Evolutionary conservation across 345 rosid genomes (phyloP).

Genomic region (Clausena lansium): DNA sequence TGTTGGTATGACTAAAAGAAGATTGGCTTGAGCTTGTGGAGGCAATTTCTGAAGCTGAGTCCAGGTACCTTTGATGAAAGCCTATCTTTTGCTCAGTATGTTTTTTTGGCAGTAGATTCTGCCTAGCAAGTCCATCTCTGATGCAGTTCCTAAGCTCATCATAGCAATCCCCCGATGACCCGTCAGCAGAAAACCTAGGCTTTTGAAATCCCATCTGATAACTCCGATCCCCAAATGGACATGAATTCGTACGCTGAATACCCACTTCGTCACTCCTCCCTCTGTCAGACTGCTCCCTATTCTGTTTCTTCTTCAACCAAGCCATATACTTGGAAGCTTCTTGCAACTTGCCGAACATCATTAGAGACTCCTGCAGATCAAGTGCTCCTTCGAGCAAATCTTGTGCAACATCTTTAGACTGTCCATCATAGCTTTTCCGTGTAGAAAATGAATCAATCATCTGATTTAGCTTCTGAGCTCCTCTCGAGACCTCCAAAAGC

Average conservation of each 20-base stretch:
- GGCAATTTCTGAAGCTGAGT: constrained; percentile 49
- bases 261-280: constrained; percentile 32
- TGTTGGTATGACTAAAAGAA: constrained; percentile 29
- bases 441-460: constrained; percentile 66
- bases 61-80: constrained; percentile 30
- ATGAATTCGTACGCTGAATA: constrained; percentile 35
- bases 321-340: constrained; percentile 55
- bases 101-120: constrained; percentile 44
- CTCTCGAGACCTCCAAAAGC: constrained; percentile 72
- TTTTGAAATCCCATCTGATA: constrained; percentile 21
- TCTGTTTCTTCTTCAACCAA: constrained; percentile 47
- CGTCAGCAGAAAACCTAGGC: constrained; percentile 41
- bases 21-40: constrained; percentile 70
- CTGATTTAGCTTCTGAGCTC: constrained; percentile 75
- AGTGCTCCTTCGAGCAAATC: constrained; percentile 81
- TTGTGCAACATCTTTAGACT: constrained; percentile 59
- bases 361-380: constrained; percentile 81
- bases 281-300: constrained; percentile 23
- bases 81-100: constrained; percentile 21
- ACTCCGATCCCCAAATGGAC: constrained; percentile 32
- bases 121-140: constrained; percentile 57
- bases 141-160: constrained; percentile 64
- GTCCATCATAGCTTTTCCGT: constrained; percentile 35
- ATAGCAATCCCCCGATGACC: constrained; percentile 48
- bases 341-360: constrained; percentile 73